phyloP scores from a whole-genome alignment of 805 yeast genomes.

The Starmerella ratchasimensis region DNA sequence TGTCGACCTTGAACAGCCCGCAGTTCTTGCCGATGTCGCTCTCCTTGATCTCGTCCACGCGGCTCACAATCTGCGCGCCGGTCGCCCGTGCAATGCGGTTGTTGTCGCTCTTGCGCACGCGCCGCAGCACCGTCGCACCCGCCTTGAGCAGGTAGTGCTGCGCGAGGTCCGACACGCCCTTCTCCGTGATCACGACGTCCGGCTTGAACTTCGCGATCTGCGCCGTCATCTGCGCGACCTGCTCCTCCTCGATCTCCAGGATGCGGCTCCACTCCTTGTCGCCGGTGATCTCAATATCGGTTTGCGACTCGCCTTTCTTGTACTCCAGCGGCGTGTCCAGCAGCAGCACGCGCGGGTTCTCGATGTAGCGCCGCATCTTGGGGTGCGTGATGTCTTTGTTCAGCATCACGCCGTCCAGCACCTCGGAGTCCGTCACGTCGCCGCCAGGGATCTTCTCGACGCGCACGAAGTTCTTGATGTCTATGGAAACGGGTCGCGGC shows the following conservation, averaged over 20 bases:
- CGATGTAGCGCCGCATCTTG: slow-evolving; percentile 81
- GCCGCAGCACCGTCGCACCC: slow-evolving; percentile 80
- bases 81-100: slow-evolving; percentile 94
- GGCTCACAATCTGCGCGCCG: slow-evolving; percentile 93
- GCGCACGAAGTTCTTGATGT: slow-evolving; percentile 81
- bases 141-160: slow-evolving; percentile 92
- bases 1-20: slow-evolving; percentile 82
- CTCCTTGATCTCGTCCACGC: slow-evolving; percentile 88
- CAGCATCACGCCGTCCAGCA: slow-evolving; percentile 79
- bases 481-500: slow-evolving; percentile 52
- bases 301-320: slow-evolving; percentile 97
- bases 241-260: slow-evolving; percentile 94
- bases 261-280: slow-evolving; percentile 95
- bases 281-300: slow-evolving; percentile 90
- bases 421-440: slow-evolving; percentile 78
- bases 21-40: slow-evolving; percentile 78
- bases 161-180: slow-evolving; percentile 95
- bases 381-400: slow-evolving; percentile 99
- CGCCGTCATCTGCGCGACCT: slow-evolving; percentile 75
- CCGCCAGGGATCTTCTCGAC: slow-evolving; percentile 98
- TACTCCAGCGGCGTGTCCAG: slow-evolving; percentile 95
- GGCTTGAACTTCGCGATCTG: slow-evolving; percentile 75
- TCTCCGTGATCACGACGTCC: slow-evolving; percentile 89
- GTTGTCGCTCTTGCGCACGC: slow-evolving; percentile 90
- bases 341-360: slow-evolving; percentile 76